A percentile compares a stretch with the other conserved stretches of the same genome.
Conservation (phyloP, 116 monocot genomes). For the Dioscorea cayenensis region DNA sequence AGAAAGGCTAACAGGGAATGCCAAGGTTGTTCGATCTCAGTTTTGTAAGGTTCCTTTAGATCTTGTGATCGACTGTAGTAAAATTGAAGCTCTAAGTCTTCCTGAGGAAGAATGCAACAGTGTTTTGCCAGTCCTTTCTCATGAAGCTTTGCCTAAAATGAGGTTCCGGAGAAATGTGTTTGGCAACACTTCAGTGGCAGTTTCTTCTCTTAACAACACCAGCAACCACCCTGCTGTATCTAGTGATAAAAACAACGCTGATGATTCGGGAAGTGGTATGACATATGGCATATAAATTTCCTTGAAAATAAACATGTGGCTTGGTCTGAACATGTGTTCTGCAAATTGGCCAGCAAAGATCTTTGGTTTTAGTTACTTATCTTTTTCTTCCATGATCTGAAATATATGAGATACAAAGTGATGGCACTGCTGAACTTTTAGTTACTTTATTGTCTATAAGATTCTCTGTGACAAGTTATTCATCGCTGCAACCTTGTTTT, state of each 20-base stretch:
- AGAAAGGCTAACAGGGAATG: constrained; percentile 35
- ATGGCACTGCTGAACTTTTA: no score
- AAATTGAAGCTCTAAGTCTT: constrained; percentile 19
- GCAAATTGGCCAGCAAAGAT: neutral
- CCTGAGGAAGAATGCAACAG: constrained; percentile 11
- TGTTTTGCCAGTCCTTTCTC: constrained; percentile 30
- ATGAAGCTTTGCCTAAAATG: constrained; percentile 37
- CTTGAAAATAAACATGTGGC: neutral
- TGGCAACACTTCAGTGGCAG: constrained; percentile 8
- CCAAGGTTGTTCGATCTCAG: constrained; percentile 45
- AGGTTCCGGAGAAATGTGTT: constrained; percentile 18
- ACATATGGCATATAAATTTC: neutral
- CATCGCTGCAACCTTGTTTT: no score
- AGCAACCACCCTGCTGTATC: neutral
- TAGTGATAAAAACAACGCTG: neutral
- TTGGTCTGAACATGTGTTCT: neutral
- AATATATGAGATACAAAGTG: neutral
- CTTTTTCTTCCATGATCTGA: neutral
- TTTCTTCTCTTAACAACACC: constrained; percentile 15
- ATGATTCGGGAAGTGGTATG: constrained; percentile 10
- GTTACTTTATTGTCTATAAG: no score
- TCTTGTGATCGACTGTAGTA: constrained; percentile 40
- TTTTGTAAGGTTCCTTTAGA: constrained; percentile 46
- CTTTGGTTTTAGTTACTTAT: neutral
- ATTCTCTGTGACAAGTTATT: no score